Evolutionary conservation across 2,329 filamentous ascomycete genomes (phyloP).

Genomic region (Immersiporthe knoxdaviesiana): DNA sequence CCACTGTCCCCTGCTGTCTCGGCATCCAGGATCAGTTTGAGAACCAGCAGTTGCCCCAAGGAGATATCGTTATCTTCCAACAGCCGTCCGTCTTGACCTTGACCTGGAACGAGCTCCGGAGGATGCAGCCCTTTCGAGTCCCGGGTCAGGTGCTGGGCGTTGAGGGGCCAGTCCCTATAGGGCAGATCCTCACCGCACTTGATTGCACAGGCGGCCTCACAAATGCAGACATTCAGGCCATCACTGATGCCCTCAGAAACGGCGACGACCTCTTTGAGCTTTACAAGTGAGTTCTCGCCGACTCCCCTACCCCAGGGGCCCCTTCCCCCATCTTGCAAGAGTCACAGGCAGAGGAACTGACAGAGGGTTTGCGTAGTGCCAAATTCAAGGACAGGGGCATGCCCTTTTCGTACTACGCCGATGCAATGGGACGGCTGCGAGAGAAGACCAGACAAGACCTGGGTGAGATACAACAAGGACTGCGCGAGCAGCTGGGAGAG

Average conservation of each 20-base stretch:
- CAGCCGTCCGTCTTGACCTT: background rate
- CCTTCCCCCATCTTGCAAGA: background rate
- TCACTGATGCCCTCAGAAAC: background rate
- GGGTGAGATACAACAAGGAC: background rate
- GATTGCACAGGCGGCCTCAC: constrained; percentile 14
- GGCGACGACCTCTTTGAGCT: background rate
- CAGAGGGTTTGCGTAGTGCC: background rate
- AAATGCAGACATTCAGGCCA: background rate
- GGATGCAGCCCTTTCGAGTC: constrained; percentile 11
- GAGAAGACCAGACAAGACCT: background rate
- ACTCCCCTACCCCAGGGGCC: background rate
- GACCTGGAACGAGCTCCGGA: constrained; percentile 24
- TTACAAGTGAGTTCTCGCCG: constrained; percentile 12
- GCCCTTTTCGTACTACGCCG: background rate
- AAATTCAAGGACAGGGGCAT: constrained; percentile 22
- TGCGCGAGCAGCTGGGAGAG: background rate
- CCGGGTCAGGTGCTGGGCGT: constrained; percentile 8
- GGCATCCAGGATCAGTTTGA: constrained; percentile 11
- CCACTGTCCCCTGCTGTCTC: constrained; percentile 21
- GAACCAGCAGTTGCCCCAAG: background rate
- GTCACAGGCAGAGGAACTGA: background rate
- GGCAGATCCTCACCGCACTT: constrained; percentile 5
- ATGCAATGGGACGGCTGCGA: background rate
- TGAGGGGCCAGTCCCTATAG: background rate
- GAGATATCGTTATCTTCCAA: constrained; percentile 8